Conservation (phyloP, 345 rosid species). For the Acer yangbiense region DNA sequence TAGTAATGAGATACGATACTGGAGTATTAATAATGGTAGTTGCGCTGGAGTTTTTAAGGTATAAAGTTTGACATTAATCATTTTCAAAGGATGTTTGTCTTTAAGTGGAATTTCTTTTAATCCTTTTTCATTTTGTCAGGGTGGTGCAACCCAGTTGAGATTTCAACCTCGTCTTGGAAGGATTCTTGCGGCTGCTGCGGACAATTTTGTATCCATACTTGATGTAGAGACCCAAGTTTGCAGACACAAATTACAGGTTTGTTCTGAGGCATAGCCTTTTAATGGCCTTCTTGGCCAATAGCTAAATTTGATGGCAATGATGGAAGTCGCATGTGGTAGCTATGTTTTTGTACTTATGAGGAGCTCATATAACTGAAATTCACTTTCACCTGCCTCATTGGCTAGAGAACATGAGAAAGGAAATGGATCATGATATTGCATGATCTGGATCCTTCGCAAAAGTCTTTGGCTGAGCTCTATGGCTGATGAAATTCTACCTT, state of each 20-base stretch:
- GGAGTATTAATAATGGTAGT: slow-evolving; percentile 71
- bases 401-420: not conserved
- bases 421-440: not conserved
- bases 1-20: slow-evolving; percentile 61
- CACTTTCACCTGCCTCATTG: not conserved
- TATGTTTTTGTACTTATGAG: not conserved
- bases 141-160: slow-evolving; percentile 56
- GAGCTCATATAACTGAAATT: not conserved
- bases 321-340: not conserved
- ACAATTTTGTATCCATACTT: slow-evolving; percentile 50
- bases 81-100: not conserved
- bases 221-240: slow-evolving; percentile 64
- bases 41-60: slow-evolving; percentile 65
- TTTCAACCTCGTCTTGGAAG: slow-evolving; percentile 65
- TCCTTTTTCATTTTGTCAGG: slow-evolving; percentile 33
- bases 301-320: not conserved
- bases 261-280: slow-evolving; percentile 5
- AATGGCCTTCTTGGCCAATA: not conserved
- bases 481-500: not conserved
- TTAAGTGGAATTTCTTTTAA: not conserved
- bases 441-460: not conserved
- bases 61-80: slow-evolving; percentile 5
- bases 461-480: not conserved
- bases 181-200: slow-evolving; percentile 63
- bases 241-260: slow-evolving; percentile 58